Evolutionary conservation across 2,329 filamentous ascomycete species (phyloP).

Genomic region (Sphaceloma murrayae): DNA sequence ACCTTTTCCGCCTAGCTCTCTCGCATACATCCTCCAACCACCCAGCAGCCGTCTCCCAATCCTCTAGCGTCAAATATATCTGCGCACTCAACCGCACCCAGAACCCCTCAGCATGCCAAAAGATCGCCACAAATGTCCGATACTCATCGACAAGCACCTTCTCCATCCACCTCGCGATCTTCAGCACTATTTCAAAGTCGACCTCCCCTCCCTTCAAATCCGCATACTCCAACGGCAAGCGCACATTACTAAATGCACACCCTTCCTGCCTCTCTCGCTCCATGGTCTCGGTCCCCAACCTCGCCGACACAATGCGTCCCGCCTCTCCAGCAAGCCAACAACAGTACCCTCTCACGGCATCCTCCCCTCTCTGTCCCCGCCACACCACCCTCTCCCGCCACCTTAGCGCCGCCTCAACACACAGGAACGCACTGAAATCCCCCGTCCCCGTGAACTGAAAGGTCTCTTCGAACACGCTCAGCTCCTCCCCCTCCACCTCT

Average conservation of each 20-base stretch:
- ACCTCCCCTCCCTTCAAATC: slow-evolving; percentile 24
- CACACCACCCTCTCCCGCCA: slow-evolving; percentile 49
- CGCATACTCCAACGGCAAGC: slow-evolving; percentile 52
- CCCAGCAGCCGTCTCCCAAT: slow-evolving; percentile 62
- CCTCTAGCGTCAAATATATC: slow-evolving; percentile 68
- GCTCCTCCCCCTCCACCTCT: slow-evolving; percentile 34
- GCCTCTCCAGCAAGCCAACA: too few species aligned
- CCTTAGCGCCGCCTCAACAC: slow-evolving; percentile 58
- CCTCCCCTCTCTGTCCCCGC: slow-evolving; percentile 51
- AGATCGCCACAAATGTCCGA: slow-evolving; percentile 62
- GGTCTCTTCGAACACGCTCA: slow-evolving; percentile 41
- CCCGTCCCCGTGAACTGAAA: slow-evolving; percentile 26
- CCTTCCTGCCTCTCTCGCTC: slow-evolving; percentile 56
- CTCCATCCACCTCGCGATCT: slow-evolving; percentile 36
- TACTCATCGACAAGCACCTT: slow-evolving; percentile 43
- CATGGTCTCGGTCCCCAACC: too few species aligned
- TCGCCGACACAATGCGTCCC: too few species aligned
- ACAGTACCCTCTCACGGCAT: slow-evolving; percentile 56
- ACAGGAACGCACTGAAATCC: slow-evolving; percentile 63
- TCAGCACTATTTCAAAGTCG: slow-evolving; percentile 27
- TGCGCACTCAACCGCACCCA: slow-evolving; percentile 72
- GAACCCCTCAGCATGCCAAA: slow-evolving; percentile 50
- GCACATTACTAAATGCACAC: slow-evolving; percentile 65
- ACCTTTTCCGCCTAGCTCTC: slow-evolving; percentile 40
- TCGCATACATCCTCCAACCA: slow-evolving; percentile 50